phyloP scores from a whole-genome alignment of 495 filamentous ascomycete species.

The Trichocladium antarcticum region DNA sequence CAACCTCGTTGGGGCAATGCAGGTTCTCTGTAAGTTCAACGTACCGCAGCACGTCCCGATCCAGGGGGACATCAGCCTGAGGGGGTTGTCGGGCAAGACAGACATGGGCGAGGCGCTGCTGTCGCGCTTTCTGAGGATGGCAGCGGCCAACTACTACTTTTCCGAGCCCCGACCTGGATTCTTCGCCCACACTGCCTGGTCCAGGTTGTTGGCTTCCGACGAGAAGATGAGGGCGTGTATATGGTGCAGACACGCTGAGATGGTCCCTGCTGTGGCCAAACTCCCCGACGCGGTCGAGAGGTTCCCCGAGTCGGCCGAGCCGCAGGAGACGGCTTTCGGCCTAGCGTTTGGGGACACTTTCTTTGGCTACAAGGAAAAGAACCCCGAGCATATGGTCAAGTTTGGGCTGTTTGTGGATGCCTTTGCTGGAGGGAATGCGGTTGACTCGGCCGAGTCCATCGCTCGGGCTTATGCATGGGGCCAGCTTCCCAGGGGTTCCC shows the following conservation, averaged over 20 bases:
- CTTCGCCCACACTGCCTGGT: slow-evolving; percentile 29
- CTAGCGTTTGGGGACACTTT: slow-evolving; percentile 24
- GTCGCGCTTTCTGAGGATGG: slow-evolving; percentile 26
- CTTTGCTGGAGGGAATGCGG: slow-evolving; percentile 4
- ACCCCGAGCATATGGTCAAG: slow-evolving; percentile 11
- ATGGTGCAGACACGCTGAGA: slow-evolving; percentile 36
- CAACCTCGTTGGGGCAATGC: slow-evolving; percentile 11
- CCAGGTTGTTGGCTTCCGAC: slow-evolving; percentile 11
- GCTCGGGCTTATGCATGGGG: slow-evolving; percentile 13
- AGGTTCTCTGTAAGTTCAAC: slow-evolving; percentile 18
- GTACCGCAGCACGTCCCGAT: slow-evolving; percentile 27
- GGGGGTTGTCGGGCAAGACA: slow-evolving; percentile 17
- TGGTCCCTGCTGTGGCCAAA: slow-evolving; percentile 65
- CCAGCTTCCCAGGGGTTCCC: slow-evolving; percentile 12
- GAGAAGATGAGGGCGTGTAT: slow-evolving; percentile 16
- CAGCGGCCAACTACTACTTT: slow-evolving; percentile 28
- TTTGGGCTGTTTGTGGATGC: slow-evolving; percentile 11
- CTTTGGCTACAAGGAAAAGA: slow-evolving; percentile 14
- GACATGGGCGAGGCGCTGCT: slow-evolving; percentile 19
- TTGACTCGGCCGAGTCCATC: slow-evolving; percentile 9
- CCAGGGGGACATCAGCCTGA: slow-evolving; percentile 15
- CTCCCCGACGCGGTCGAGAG: slow-evolving; percentile 58
- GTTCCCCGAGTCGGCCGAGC: slow-evolving; percentile 16
- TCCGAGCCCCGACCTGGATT: slow-evolving; percentile 19
- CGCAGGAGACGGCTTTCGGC: slow-evolving; percentile 23